A percentile compares a stretch with the other conserved stretches of the same genome.
Conservation (phyloP, 495 filamentous ascomycete genomes). For the Lineolata rhizophorae region DNA sequence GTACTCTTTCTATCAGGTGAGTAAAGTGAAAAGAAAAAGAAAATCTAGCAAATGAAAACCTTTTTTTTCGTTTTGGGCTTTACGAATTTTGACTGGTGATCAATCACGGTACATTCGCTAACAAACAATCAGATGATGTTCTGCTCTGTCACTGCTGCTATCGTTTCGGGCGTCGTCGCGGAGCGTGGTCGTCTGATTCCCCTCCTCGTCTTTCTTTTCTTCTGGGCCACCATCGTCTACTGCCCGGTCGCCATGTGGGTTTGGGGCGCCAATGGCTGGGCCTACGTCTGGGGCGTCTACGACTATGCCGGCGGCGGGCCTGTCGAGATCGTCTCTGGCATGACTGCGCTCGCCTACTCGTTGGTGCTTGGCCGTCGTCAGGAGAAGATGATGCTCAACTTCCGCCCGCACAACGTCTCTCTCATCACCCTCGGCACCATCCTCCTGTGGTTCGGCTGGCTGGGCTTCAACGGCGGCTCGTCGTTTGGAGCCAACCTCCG, state of each 20-base stretch:
- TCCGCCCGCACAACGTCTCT: slow-evolving; percentile 81
- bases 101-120: not conserved
- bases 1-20: slow-evolving; percentile 48
- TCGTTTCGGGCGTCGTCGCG: slow-evolving; percentile 77
- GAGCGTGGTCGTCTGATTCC: slow-evolving; percentile 88
- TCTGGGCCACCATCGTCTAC: slow-evolving; percentile 95
- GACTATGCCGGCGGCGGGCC: slow-evolving; percentile 96
- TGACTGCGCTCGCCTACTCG: slow-evolving; percentile 85
- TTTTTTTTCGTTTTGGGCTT: too few species aligned
- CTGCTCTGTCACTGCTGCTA: slow-evolving; percentile 77
- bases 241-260: slow-evolving; percentile 90
- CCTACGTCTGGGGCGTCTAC: slow-evolving; percentile 71
- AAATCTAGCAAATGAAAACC: too few species aligned
- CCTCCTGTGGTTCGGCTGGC: slow-evolving; percentile 96
- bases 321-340: slow-evolving; percentile 89
- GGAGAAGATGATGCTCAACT: slow-evolving; percentile 97
- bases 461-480: slow-evolving; percentile 96
- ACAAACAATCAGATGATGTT: slow-evolving; percentile 61
- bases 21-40: not conserved
- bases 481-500: slow-evolving; percentile 92
- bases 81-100: too few species aligned
- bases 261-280: slow-evolving; percentile 92
- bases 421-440: slow-evolving; percentile 89
- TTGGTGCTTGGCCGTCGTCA: slow-evolving; percentile 89
- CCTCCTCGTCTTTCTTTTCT: slow-evolving; percentile 85